Evolutionary conservation across 192 early-diverging fungal genomes (phyloP).

Genomic region (Coemansia sp.): DNA sequence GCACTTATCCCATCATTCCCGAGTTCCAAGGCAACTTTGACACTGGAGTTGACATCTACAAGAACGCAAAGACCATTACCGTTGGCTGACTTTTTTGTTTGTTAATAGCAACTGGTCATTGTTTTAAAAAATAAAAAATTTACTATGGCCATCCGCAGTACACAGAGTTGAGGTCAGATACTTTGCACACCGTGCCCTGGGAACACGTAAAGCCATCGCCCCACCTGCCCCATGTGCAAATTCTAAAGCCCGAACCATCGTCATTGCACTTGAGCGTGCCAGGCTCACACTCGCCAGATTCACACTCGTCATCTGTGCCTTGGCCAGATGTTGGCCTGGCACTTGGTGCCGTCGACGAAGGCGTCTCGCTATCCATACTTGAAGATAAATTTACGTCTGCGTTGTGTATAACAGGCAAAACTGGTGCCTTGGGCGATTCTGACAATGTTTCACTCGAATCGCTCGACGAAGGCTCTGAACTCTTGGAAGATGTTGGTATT

Average conservation of each 20-base stretch:
- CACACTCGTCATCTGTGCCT: background rate
- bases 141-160: background rate
- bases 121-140: background rate
- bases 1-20: conserved; percentile 53
- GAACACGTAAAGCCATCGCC: background rate
- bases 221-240: background rate
- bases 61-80: conserved; percentile 26
- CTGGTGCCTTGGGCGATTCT: background rate
- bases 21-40: conserved; percentile 52
- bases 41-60: conserved; percentile 34
- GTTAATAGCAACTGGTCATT: background rate
- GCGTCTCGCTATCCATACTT: background rate
- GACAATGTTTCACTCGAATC: background rate
- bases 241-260: background rate
- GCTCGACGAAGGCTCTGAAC: background rate
- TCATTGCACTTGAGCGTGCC: background rate
- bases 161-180: background rate
- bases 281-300: background rate
- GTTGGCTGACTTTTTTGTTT: conserved; percentile 20
- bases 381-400: background rate
- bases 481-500: too few relatives aligned
- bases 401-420: background rate
- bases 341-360: background rate
- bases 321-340: background rate
- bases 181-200: conserved; percentile 1